Conservation (phyloP, 257 asterid species). For the Scutellaria minor region DNA sequence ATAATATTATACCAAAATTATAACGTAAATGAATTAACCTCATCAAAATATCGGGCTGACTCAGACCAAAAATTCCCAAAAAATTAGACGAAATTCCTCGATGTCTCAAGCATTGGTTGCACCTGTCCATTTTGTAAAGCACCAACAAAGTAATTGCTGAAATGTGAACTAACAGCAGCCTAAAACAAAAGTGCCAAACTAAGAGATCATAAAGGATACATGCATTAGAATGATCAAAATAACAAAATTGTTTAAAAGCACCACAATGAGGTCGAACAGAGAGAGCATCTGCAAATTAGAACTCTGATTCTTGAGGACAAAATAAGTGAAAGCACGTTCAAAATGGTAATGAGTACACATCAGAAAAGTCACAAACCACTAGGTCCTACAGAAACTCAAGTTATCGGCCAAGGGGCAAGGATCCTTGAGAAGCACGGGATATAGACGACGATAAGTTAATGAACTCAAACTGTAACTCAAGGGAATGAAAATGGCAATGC, state of each 20-base stretch:
- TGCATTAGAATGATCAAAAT: not conserved
- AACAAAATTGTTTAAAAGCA: conserved; percentile 11
- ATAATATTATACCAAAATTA: too few relatives aligned
- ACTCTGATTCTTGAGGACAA: not conserved
- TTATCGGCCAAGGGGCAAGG: conserved; percentile 3
- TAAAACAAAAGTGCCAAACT: not conserved
- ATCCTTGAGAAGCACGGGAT: not conserved
- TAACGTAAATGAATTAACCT: too few relatives aligned
- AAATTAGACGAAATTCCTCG: too few relatives aligned
- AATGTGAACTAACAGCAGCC: not conserved
- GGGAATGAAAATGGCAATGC: conserved; percentile 8
- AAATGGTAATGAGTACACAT: not conserved
- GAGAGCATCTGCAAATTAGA: conserved; percentile 4
- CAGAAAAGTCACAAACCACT: conserved; percentile 3
- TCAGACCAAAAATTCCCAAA: too few relatives aligned
- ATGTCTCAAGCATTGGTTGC: not conserved
- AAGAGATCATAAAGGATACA: not conserved
- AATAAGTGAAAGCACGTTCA: not conserved
- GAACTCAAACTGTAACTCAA: not conserved
- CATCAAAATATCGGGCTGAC: too few relatives aligned
- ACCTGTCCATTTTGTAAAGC: not conserved
- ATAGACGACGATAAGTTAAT: conserved; percentile 8
- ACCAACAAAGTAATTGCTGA: not conserved
- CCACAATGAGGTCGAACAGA: not conserved
- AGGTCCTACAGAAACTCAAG: not conserved